Conservation (phyloP, 345 rosid species). For the Euphorbia peplus region DNA sequence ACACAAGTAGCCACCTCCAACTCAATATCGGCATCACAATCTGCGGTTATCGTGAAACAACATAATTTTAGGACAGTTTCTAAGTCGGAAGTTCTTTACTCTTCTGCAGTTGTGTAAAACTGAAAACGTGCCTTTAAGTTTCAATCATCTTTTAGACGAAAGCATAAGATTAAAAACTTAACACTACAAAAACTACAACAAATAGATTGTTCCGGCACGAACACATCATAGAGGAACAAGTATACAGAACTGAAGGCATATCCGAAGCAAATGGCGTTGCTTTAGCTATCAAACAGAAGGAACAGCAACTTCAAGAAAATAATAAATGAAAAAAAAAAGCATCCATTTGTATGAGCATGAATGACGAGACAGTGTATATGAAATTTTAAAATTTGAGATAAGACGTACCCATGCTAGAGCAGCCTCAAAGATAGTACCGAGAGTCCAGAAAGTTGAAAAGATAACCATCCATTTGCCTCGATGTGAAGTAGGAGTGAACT, state of each 20-base stretch:
- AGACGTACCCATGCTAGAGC: constrained; percentile 2
- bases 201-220: too few species aligned
- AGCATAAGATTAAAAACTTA: too few species aligned
- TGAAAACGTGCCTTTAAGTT: too few species aligned
- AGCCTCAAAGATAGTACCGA: constrained; percentile 3
- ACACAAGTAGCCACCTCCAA: constrained; percentile 20
- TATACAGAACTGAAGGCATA: too few species aligned
- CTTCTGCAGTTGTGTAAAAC: too few species aligned
- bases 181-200: too few species aligned
- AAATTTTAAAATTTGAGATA: neutral
- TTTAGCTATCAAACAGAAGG: too few species aligned
- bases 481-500: constrained; percentile 22
- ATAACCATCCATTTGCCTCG: constrained; percentile 10
- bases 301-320: neutral
- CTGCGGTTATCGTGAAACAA: constrained; percentile 8
- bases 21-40: constrained; percentile 17
- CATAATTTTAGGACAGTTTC: neutral
- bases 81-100: too few species aligned
- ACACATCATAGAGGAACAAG: too few species aligned
- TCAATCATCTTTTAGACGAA: neutral
- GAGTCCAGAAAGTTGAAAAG: constrained; percentile 10
- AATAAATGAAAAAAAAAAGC: too few species aligned
- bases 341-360: neutral
- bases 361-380: too few species aligned
- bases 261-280: too few species aligned